These are phyloP conservation scores for Asterochloris sp. DNA, from an alignment of 139 green algal species.

Conservation along the genomic window DNA sequence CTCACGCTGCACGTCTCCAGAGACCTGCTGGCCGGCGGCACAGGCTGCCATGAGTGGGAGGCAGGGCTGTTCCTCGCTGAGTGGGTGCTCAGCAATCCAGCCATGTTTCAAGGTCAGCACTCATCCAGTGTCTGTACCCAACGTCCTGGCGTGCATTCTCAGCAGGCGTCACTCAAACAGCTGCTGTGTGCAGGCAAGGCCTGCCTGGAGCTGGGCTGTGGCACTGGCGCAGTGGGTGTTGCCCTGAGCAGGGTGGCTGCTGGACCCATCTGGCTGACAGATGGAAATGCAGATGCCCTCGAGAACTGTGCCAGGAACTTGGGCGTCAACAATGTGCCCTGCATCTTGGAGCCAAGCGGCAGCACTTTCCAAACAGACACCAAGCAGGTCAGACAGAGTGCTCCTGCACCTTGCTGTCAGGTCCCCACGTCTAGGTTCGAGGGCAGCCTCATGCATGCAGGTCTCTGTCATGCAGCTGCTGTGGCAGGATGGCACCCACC, in stretches of 20 bases:
- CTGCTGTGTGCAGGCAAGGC: constrained; percentile 34
- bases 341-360: background rate
- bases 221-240: constrained; percentile 53
- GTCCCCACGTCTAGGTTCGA: background rate
- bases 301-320: constrained; percentile 69
- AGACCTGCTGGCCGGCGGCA: constrained; percentile 69
- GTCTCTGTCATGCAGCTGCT: background rate
- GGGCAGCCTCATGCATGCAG: background rate
- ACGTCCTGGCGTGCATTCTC: background rate
- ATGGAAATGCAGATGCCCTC: constrained; percentile 56
- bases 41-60: constrained; percentile 75
- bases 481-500: background rate
- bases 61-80: constrained; percentile 69
- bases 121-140: background rate
- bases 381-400: background rate
- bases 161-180: background rate
- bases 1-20: constrained; percentile 37
- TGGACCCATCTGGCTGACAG: constrained; percentile 43
- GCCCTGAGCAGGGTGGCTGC: constrained; percentile 30
- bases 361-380: background rate
- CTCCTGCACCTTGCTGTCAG: background rate
- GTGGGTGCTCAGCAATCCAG: constrained; percentile 48
- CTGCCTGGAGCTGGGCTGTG: constrained; percentile 71
- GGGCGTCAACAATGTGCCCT: constrained; percentile 45
- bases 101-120: constrained; percentile 47